Conservation (phyloP, 2,329 filamentous ascomycete genomes). For the Hypoxylon sp. region DNA sequence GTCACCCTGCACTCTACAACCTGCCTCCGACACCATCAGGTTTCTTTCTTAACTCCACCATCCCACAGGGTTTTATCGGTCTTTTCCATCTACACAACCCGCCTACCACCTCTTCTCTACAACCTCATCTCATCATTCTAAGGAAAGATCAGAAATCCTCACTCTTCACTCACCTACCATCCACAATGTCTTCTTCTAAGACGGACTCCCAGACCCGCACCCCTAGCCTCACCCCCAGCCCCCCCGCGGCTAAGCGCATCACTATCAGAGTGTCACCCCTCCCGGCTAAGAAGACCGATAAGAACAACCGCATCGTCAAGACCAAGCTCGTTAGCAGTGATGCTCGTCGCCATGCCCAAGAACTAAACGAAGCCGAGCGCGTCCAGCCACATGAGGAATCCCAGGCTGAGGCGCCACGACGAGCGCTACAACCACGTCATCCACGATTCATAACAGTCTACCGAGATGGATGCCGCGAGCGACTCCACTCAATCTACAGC, state of each 20-base stretch:
- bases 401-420: not conserved
- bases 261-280: not conserved
- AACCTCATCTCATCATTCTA: not conserved
- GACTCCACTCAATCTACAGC: slow-evolving; percentile 28
- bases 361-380: not conserved
- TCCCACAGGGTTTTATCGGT: not conserved
- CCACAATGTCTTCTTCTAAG: not conserved
- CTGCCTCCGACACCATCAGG: not conserved
- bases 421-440: not conserved
- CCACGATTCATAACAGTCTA: slow-evolving; percentile 11
- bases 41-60: not conserved
- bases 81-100: not conserved
- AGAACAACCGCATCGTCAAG: not conserved
- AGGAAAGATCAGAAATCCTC: not conserved
- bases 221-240: not conserved
- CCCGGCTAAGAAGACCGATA: not conserved
- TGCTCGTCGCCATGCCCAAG: not conserved
- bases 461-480: not conserved
- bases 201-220: not conserved
- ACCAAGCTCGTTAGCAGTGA: not conserved
- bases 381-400: not conserved
- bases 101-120: not conserved
- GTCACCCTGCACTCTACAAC: not conserved
- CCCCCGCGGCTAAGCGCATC: not conserved
- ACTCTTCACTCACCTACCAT: not conserved